Base-by-base conservation (phyloP, 176 grass and related monocot genomes). In the Microstegium vimineum region DNA sequence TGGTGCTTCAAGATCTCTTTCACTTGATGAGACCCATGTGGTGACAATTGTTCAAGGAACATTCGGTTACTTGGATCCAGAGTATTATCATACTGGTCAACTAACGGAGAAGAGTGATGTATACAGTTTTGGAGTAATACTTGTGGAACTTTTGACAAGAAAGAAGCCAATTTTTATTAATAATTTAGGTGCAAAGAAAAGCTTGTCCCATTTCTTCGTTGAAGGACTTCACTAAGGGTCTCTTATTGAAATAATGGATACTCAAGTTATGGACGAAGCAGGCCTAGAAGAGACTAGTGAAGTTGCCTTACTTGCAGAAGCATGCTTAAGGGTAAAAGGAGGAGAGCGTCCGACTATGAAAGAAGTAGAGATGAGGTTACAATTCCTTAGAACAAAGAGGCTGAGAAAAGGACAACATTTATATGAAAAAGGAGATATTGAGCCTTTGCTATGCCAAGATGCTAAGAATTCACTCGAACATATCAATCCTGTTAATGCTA, bases 51-150 rank as follows among this genome's bases (percentile, higher is more conserved):
- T 91, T 3, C 89, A 89, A 84, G 92, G 83, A 22, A 87, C 87
- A 8, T 79, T 90, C 1, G 91, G 88, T 8, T 93, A 90, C 43
- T 80, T 93, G 52, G 88, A 88, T 28, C 87, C 69, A 11, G 79
- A 89, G 45, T 89, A 92, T 41, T 89, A 87, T 78, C 13, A 87
- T 45, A 89, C 83, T 0, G 64, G 92, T 1, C 59, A 84, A 63
- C 10, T 91, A 1, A 89, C 73, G 0, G 82, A 86, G 10, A 90
- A 90, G 63, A 94, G 88, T 45, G 91, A 93, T 72, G 85, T 90
- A 7, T 93, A 89, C 41, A 94, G 83, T 25, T 94, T 94, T 36
- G 86, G 92, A 34, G 86, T 94, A 22, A 87, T 91, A 52, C 36
- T 94, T 3, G 80, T 84, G 0, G 83, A 89, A 73, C 65, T 94